Base-by-base conservation (phyloP, 257 asterid species). In the Nicotiana noctiflora region DNA sequence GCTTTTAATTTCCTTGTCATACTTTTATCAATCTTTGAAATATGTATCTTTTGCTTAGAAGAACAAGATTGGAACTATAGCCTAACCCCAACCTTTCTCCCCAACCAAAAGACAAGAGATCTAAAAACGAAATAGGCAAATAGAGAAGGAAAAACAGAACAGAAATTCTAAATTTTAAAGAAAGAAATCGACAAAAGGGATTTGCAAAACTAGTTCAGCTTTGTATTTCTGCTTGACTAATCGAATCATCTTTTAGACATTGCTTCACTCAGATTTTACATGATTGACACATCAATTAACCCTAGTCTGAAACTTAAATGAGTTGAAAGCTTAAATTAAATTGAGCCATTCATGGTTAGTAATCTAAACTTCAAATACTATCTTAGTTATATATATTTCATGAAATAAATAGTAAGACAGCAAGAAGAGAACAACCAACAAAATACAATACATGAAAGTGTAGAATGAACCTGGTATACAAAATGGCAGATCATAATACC, bases 401-500 rank as follows among this genome's bases (percentile, higher is more conserved):
- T 13, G 62, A 75, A 31, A 5, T 17, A 4, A 53, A 51, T 25
- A 4, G 18, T 72, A 8, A 17, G 60, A 11, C 15, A 72, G 25
- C 17, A 27, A 72, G 61, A 55, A 55, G 61, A 19, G 3, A 31
- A 23, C 32, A 75, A 17, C 6, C 23, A 40, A 52, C 11, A 57
- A 17, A 64, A 13, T n/a, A 52, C 8, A 37, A 13, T 57, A 4
- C 9, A 13, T 14, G 51, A 3, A 32, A 21, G 63, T 52, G 23
- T 46, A 32, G 59, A 60, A 52, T 31, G 65, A 83, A 92, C 96
- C 97, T 85, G 93, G 90, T 25, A 88, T 84, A 75, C 97, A 92
- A 76, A 92, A 92, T 9, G 97, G 96, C 68, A 91, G 90, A 81
- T 92, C 94, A 80, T 89, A 92, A 86, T 91, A 92, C 8, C 93